Evolutionary conservation across 495 filamentous ascomycete genomes (phyloP).

Genomic region (Aspergillus indologenus): DNA sequence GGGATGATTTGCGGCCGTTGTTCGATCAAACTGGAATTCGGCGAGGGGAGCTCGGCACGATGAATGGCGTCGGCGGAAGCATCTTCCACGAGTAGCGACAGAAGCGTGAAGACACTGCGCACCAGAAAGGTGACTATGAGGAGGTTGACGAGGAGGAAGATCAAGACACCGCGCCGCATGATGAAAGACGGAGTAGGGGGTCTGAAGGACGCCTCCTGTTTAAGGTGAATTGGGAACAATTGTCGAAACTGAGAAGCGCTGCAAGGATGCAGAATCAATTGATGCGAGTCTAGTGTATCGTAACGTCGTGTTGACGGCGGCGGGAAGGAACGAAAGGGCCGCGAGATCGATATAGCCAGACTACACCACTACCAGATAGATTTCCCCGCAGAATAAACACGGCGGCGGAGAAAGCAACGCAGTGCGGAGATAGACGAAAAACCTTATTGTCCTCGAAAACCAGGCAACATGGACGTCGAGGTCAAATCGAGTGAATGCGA

Average conservation of each 20-base stretch:
- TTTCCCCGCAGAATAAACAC: background rate
- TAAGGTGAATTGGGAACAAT: background rate
- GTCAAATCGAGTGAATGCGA: background rate
- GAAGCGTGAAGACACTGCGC: conserved; percentile 61
- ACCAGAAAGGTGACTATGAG: conserved; percentile 57
- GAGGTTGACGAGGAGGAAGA: conserved; percentile 61
- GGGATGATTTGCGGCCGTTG: conserved; percentile 67
- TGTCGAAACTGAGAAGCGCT: background rate
- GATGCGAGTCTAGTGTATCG: conserved; percentile 4
- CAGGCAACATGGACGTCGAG: background rate
- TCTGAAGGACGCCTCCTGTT: conserved; percentile 11
- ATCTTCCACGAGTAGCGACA: conserved; percentile 66
- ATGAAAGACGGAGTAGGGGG: conserved; percentile 24
- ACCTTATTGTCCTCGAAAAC: background rate
- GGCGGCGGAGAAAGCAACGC: background rate
- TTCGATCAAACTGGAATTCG: conserved; percentile 58
- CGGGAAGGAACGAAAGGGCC: conserved; percentile 1
- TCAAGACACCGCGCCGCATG: conserved; percentile 62
- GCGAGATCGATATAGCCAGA: background rate
- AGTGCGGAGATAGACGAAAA: background rate
- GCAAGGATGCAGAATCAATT: conserved; percentile 4
- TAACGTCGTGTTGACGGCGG: conserved; percentile 1
- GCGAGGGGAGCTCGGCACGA: conserved; percentile 60
- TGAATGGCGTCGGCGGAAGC: conserved; percentile 62
- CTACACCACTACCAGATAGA: background rate